phyloP scores from a whole-genome alignment of 345 rosid genomes.

The Noccaea bulbosa region DNA sequence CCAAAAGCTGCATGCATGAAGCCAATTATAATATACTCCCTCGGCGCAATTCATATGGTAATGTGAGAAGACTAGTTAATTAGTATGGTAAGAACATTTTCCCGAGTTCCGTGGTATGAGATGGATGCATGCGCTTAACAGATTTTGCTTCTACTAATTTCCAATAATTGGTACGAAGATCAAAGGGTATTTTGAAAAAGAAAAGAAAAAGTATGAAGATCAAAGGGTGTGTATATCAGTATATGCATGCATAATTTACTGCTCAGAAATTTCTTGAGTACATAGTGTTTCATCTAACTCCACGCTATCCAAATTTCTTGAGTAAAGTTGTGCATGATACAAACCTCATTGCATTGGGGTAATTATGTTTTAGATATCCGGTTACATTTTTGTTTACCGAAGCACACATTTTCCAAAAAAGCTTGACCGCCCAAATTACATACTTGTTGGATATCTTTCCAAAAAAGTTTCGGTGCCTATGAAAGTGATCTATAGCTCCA shows the following conservation, averaged over 20 bases:
- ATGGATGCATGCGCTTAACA: neutral
- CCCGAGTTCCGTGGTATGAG: neutral
- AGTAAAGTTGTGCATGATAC: neutral
- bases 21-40: neutral
- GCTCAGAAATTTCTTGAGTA: neutral
- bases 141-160: neutral
- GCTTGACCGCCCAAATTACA: too few species aligned
- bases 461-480: too few species aligned
- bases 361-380: too few species aligned
- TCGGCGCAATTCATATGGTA: neutral
- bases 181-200: too few species aligned
- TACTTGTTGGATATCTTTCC: too few species aligned
- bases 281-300: neutral
- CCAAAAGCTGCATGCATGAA: neutral
- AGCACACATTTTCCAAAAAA: too few species aligned
- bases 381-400: too few species aligned
- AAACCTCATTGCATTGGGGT: neutral
- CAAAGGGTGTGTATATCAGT: too few species aligned
- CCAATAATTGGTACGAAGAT: neutral
- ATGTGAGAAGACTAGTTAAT: neutral
- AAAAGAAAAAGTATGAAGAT: neutral
- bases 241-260: too few species aligned
- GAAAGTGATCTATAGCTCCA: too few species aligned
- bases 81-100: neutral
- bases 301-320: neutral